Evolutionary conservation across 805 yeast species (phyloP).

Genomic region (Metschnikowia corniflorae): DNA sequence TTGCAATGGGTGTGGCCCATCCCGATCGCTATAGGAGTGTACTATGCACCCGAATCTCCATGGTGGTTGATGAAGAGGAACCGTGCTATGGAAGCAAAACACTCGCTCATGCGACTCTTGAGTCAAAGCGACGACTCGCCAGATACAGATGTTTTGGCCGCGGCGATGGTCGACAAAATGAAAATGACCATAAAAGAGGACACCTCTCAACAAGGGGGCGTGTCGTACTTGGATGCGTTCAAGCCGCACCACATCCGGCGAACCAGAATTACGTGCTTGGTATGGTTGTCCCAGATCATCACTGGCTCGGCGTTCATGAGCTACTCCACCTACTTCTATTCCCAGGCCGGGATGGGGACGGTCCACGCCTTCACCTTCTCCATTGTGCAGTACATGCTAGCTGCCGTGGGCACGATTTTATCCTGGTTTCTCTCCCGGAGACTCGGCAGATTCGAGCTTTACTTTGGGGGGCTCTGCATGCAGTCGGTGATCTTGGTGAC

Average conservation of each 20-base stretch:
- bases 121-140: slow-evolving; percentile 28
- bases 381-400: slow-evolving; percentile 44
- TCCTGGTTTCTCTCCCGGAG: slow-evolving; percentile 43
- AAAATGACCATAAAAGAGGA: slow-evolving; percentile 44
- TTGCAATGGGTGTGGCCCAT: slow-evolving; percentile 39
- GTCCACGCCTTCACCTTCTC: slow-evolving; percentile 44
- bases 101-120: slow-evolving; percentile 23
- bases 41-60: slow-evolving; percentile 46
- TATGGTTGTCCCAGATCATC: slow-evolving; percentile 45
- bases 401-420: slow-evolving; percentile 40
- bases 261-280: slow-evolving; percentile 45
- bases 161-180: slow-evolving; percentile 44
- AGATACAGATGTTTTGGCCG: slow-evolving; percentile 30
- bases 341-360: slow-evolving; percentile 45
- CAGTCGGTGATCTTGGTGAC: slow-evolving; percentile 36
- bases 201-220: slow-evolving; percentile 20
- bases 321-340: slow-evolving; percentile 49
- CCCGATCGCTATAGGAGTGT: slow-evolving; percentile 33
- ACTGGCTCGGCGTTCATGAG: slow-evolving; percentile 47
- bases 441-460: slow-evolving; percentile 40
- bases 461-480: slow-evolving; percentile 34
- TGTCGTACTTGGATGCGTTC: slow-evolving; percentile 44
- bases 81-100: slow-evolving; percentile 29
- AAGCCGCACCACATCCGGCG: slow-evolving; percentile 46
- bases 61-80: slow-evolving; percentile 43